Base-by-base conservation (phyloP, 2,329 filamentous ascomycete genomes). In the Diaporthe citri region DNA sequence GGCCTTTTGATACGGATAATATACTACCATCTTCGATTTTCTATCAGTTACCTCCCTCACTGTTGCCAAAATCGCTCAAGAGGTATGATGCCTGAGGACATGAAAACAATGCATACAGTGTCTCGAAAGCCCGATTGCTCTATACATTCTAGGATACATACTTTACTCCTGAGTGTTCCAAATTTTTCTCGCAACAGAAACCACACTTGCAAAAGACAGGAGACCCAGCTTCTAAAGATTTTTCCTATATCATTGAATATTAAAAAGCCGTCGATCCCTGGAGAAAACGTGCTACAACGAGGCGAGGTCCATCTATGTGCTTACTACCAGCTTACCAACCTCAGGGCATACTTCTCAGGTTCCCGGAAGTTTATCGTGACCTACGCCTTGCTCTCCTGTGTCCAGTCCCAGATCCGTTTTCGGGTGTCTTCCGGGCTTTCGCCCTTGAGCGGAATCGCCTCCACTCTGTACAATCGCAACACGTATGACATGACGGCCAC, bases 341-440 rank as follows among this genome's bases (percentile, higher is more conserved):
- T 46, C 17, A 75, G 70, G 51, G 75, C 75, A n/a, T 79, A 77
- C 60, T 77, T 79, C 73, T 77, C 78, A n/a, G 59, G 71, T 48
- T 73, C 71, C 9, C 48, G 46, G 5, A 73, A 52, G 31, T 73
- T 64, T 36, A 66, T 73, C 9, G 71, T 66, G 20, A 73, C 28
- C 36, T 73, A 34, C 4, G 57, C 57, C n/a, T 64, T 60, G 28
- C 57, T 52, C n/a, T 73, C 48, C 46, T 34, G 31, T 13, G 59
- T 66, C 34, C 52, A 73, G 8, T 55, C 20, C 71, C 46, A 66
- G 22, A 73, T 34, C 57, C 71, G 39, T 17, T 25, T n/a, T 20
- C 71, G 57, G 4, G 71, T 56, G n/a, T 52, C 59, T 12, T 55
- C 31, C 4, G 13, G 7, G 7, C 9, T 43, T 25, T 73, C 60